Conservation (phyloP, 495 filamentous ascomycete genomes). For the Talaromyces stipitatus region DNA sequence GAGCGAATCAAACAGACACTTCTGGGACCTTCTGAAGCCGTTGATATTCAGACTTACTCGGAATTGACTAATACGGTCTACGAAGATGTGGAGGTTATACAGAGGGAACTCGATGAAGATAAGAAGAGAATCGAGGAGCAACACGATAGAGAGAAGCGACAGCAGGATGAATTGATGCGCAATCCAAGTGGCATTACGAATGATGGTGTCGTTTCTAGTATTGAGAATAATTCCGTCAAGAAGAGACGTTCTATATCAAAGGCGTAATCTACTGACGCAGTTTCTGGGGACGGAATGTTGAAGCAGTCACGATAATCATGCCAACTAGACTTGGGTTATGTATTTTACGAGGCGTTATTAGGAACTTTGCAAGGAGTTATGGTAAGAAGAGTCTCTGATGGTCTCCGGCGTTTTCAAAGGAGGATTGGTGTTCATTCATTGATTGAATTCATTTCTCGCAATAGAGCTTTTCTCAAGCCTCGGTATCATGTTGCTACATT, state of each 20-base stretch:
- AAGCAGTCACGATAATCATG: background rate
- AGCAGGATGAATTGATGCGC: slow-evolving; percentile 44
- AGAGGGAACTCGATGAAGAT: slow-evolving; percentile 64
- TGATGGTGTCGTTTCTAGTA: slow-evolving; percentile 24
- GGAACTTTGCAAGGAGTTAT: background rate
- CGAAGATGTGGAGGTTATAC: slow-evolving; percentile 46
- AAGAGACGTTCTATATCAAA: background rate
- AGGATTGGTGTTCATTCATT: background rate
- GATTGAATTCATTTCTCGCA: background rate
- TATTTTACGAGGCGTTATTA: background rate
- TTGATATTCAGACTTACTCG: slow-evolving; percentile 62
- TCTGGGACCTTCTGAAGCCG: slow-evolving; percentile 46
- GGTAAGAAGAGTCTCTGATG: background rate
- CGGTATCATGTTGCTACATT: background rate
- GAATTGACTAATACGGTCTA: slow-evolving; percentile 49
- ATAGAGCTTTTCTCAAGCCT: background rate
- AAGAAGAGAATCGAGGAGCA: slow-evolving; percentile 57
- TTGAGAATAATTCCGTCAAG: slow-evolving; percentile 33
- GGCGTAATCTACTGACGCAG: background rate
- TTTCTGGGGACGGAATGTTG: background rate
- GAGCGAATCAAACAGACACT: slow-evolving; percentile 61
- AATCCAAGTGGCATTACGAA: slow-evolving; percentile 27
- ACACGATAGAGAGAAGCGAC: slow-evolving; percentile 51
- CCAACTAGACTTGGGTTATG: background rate
- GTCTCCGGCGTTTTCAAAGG: background rate